phyloP scores from a whole-genome alignment of 2,329 filamentous ascomycete species.

The Pseudogymnoascus sp. region DNA sequence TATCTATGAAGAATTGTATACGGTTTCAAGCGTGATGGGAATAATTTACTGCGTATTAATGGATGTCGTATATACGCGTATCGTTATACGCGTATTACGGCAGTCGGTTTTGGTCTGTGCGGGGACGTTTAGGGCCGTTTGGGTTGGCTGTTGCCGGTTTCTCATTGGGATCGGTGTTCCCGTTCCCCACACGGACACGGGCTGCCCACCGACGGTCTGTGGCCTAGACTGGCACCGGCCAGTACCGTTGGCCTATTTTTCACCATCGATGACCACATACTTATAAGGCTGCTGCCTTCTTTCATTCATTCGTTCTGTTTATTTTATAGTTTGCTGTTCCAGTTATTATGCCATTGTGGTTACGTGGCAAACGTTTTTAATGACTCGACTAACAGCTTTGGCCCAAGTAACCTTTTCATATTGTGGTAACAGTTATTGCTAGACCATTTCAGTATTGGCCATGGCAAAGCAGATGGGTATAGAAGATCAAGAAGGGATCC shows the following conservation, averaged over 20 bases:
- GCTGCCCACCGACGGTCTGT: not conserved
- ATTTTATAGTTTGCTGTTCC: not conserved
- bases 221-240: not conserved
- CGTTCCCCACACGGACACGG: not conserved
- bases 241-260: not conserved
- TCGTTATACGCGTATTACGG: not conserved
- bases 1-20: not conserved
- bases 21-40: not conserved
- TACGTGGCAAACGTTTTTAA: not conserved
- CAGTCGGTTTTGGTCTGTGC: not conserved
- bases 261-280: not conserved
- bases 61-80: not conserved
- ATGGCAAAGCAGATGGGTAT: not conserved
- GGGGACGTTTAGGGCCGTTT: not conserved
- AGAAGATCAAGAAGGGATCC: not conserved
- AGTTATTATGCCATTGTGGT: not conserved
- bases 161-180: not conserved
- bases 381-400: not conserved
- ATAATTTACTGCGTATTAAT: not conserved
- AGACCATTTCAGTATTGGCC: not conserved
- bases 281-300: not conserved
- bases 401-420: not conserved
- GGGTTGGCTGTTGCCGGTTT: not conserved
- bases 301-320: not conserved
- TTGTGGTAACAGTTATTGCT: not conserved